Evolutionary conservation across 2,329 filamentous ascomycete genomes (phyloP), one percentile per base, ranked within the genome.

Genomic region (Trichoderma lentiforme): DNA sequence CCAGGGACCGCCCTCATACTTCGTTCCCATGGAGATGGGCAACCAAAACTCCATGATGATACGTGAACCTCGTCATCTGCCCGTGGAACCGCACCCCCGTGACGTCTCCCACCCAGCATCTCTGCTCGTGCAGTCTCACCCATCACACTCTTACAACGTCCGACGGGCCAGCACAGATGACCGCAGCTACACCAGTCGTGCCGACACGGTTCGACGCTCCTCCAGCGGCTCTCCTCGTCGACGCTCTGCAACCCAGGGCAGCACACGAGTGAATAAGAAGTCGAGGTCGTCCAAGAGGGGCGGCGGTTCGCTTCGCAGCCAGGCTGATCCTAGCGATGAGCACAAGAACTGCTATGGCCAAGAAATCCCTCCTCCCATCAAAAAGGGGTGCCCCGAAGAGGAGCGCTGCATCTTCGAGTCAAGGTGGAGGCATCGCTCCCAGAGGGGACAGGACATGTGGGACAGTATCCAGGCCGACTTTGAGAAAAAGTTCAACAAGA

Each of bases 371-470:
- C 81, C 83, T 26, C 79, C 75, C 2, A 80, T 88, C 57, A 84
- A 84, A 70, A 78, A 80, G 26, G 81, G 81, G 21, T 85, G 85
- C 30, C 84, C 85, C 1, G 81, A 84, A 2, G 83, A 87, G 39
- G 84, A 87, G 72, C 81, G 81, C 26, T 86, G 80, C 66, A 82
- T 89, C 36, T 85, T 88, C 63, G 80, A 85, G 30, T 82, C 86
- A n/a, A 82, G 86, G 14, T 84, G 83, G 76, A 76, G 83, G 28
- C 82, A 84, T 74, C 79, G 83, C 18, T 76, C 83, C 24, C 81
- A 83, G 66, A 87, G 86, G 75, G 87, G 87, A 18, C 86, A 87
- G 74, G 86, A 87, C 39, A 89, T 89, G 86, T 89, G 87, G 87
- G 84, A 87, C 28, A 81, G 82, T 51, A 88, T 89, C 71, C 82